These are phyloP conservation scores for Aspergillus tamarii DNA, from an alignment of 2,329 filamentous ascomycete species.

Conservation along the genomic window DNA sequence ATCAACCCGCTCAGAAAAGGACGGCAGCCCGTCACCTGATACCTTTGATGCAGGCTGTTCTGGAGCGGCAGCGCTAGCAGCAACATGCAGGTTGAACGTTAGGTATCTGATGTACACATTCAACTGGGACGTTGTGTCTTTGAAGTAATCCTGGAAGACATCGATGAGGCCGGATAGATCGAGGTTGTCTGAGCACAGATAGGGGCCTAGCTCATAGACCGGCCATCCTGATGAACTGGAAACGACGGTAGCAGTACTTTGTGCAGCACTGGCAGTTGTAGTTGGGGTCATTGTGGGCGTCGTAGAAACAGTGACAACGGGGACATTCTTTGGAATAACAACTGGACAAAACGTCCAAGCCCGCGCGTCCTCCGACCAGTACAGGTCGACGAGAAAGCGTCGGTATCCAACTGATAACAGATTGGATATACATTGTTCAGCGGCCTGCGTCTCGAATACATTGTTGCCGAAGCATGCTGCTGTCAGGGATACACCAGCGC, in stretches of 20 bases:
- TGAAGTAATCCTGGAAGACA: slow-evolving; percentile 58
- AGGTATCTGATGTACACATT: slow-evolving; percentile 58
- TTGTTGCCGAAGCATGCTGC: slow-evolving; percentile 61
- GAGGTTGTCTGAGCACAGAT: slow-evolving; percentile 58
- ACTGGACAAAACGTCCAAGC: slow-evolving; percentile 66
- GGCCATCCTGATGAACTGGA: slow-evolving; percentile 30
- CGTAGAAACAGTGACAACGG: slow-evolving; percentile 25
- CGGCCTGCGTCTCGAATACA: slow-evolving; percentile 56
- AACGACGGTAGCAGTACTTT: slow-evolving; percentile 29
- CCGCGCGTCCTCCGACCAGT: slow-evolving; percentile 61
- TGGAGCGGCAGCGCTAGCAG: slow-evolving; percentile 48
- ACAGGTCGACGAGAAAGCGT: slow-evolving; percentile 62
- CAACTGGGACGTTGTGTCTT: slow-evolving; percentile 56
- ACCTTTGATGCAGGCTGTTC: slow-evolving; percentile 46
- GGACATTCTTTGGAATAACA: slow-evolving; percentile 45
- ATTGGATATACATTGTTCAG: slow-evolving; percentile 64
- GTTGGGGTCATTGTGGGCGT: slow-evolving; percentile 20
- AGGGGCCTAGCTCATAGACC: slow-evolving; percentile 54
- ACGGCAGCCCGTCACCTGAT: slow-evolving; percentile 50
- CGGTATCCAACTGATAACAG: slow-evolving; percentile 63
- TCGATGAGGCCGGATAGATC: slow-evolving; percentile 55
- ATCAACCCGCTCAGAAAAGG: slow-evolving; percentile 48
- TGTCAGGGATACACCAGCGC: slow-evolving; percentile 59
- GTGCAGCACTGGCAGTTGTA: slow-evolving; percentile 25
- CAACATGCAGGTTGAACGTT: slow-evolving; percentile 63